Conservation (phyloP, 257 asterid species). For the Ocimum tenuiflorum region DNA sequence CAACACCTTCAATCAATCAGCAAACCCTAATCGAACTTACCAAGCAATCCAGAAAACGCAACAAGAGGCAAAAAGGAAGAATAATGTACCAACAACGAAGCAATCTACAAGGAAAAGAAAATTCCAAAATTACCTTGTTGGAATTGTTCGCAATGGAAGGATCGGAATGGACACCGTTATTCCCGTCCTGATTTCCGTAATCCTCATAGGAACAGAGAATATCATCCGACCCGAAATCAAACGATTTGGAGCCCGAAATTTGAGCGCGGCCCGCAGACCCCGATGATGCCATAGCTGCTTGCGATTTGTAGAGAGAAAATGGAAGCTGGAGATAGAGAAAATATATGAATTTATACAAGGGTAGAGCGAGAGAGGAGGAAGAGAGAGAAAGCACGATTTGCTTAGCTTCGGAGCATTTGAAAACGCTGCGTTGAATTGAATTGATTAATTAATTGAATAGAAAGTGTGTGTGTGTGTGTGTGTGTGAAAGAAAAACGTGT, state of each 20-base stretch:
- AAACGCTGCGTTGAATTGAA: constrained; percentile 9
- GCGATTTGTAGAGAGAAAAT: not conserved
- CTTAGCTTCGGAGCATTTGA: constrained; percentile 19
- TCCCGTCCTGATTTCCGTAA: constrained; percentile 51
- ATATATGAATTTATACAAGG: not conserved
- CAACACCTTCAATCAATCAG: constrained; percentile 18
- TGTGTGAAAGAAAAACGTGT: constrained; percentile 22
- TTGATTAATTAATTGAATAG: not conserved
- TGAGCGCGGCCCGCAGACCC: constrained; percentile 55
- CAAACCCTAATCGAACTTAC: constrained; percentile 17
- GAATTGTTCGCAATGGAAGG: constrained; percentile 34
- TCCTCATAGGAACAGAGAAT: constrained; percentile 78
- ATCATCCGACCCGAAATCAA: constrained; percentile 80
- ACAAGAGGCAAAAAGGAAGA: not conserved
- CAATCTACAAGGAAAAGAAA: too few species aligned
- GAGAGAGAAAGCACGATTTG: not conserved
- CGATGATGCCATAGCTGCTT: constrained; percentile 59
- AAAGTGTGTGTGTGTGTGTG: too few species aligned
- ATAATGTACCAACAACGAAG: too few species aligned
- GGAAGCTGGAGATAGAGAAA: not conserved
- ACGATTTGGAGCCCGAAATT: constrained; percentile 52
- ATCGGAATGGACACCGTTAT: constrained; percentile 58
- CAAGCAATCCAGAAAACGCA: too few species aligned
- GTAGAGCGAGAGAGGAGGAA: not conserved
- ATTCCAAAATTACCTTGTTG: too few species aligned